Evolutionary conservation across 257 asterid genomes (phyloP).

Genomic region (Schizonepeta tenuifolia): DNA sequence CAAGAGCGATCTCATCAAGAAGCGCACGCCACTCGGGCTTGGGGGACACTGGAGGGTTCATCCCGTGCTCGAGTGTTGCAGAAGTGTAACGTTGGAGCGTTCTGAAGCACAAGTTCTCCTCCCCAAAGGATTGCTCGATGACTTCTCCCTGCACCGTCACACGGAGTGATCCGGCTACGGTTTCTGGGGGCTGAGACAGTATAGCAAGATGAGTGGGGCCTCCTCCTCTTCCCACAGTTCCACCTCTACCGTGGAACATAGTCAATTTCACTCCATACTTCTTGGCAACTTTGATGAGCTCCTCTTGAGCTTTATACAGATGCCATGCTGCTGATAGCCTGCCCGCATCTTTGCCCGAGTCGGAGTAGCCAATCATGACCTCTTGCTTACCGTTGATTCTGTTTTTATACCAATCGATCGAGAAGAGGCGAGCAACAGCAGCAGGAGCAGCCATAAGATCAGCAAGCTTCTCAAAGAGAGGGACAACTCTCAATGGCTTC

Average conservation of each 20-base stretch:
- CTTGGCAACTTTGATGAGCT: constrained; percentile 63
- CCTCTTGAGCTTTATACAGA: constrained; percentile 74
- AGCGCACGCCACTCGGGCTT: constrained; percentile 72
- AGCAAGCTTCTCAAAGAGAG: constrained; percentile 63
- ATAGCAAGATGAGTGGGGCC: constrained; percentile 76
- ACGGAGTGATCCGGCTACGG: constrained; percentile 64
- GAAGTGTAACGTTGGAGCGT: constrained; percentile 71
- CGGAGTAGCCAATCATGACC: constrained; percentile 80
- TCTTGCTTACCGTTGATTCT: constrained; percentile 67
- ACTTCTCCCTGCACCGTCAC: constrained; percentile 80
- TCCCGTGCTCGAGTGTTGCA: constrained; percentile 73
- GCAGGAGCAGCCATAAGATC: constrained; percentile 71
- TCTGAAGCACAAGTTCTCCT: constrained; percentile 69
- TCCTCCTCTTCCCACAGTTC: constrained; percentile 75
- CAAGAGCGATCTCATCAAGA: constrained; percentile 54
- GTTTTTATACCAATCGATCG: constrained; percentile 63
- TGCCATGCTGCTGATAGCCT: constrained; percentile 73
- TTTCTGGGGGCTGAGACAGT: constrained; percentile 73
- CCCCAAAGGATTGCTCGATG: constrained; percentile 68
- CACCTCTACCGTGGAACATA: constrained; percentile 77
- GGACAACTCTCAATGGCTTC: constrained; percentile 60
- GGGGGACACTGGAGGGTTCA: constrained; percentile 66
- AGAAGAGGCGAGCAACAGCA: constrained; percentile 64
- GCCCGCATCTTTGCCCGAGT: constrained; percentile 76
- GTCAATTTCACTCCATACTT: constrained; percentile 63